Conservation (phyloP, 805 yeast genomes). For the Blastobotrys muscicola region DNA sequence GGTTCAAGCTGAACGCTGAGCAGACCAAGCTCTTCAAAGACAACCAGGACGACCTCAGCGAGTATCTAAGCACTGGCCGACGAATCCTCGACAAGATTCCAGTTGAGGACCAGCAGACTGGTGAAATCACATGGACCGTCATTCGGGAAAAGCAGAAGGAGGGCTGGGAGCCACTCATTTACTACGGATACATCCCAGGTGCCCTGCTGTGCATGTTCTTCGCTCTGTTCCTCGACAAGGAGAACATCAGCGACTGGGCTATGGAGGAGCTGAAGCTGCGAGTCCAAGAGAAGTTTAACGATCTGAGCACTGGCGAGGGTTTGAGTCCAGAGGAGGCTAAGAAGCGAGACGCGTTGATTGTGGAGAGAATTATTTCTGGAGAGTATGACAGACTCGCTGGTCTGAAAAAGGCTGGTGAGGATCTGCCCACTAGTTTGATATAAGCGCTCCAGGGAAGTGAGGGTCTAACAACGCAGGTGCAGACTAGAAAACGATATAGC, state of each 20-base stretch:
- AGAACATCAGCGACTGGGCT: slow-evolving; percentile 65
- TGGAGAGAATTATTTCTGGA: slow-evolving; percentile 73
- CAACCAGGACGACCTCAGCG: slow-evolving; percentile 52
- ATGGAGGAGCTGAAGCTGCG: slow-evolving; percentile 70
- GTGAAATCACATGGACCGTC: slow-evolving; percentile 69
- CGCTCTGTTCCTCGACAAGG: slow-evolving; percentile 42
- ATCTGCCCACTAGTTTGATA: slow-evolving; percentile 27
- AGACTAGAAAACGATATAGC: too few relatives aligned
- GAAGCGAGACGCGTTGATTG: slow-evolving; percentile 65
- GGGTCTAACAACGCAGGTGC: neutral
- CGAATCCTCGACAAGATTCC: slow-evolving; percentile 77
- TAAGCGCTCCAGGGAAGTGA: slow-evolving; percentile 7
- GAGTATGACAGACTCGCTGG: slow-evolving; percentile 58
- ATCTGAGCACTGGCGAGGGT: slow-evolving; percentile 27
- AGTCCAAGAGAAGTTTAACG: slow-evolving; percentile 56
- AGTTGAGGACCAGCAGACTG: slow-evolving; percentile 67
- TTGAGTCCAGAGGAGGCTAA: slow-evolving; percentile 38
- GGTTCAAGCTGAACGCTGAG: slow-evolving; percentile 39
- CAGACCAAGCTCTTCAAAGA: slow-evolving; percentile 47
- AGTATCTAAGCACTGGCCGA: slow-evolving; percentile 45
- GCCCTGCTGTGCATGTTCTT: slow-evolving; percentile 46
- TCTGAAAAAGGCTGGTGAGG: slow-evolving; percentile 27
- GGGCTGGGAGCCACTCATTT: slow-evolving; percentile 77
- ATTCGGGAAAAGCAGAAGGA: slow-evolving; percentile 68
- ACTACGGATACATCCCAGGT: slow-evolving; percentile 64